Base-by-base conservation (phyloP, 2,329 filamentous ascomycete genomes). In the Pseudophaeomoniella oleicola region DNA sequence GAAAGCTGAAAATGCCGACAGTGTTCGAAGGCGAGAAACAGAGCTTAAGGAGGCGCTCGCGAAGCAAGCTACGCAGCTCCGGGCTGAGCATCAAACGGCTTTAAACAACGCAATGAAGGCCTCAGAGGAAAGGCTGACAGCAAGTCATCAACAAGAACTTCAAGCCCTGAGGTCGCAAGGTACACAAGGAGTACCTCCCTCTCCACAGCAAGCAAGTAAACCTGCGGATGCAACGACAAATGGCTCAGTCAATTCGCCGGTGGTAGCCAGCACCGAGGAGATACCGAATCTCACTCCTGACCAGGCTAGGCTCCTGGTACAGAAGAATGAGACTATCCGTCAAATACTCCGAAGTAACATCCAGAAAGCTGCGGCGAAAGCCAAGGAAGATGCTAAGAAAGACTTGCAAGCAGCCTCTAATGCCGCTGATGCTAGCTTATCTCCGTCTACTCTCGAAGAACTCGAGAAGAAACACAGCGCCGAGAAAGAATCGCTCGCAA, bases 31-130 rank as follows among this genome's bases (percentile, higher is more conserved):
- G 39, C 54, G 58, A 9, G 53, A 63, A 1, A 67, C 71, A 37
- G 72, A 77, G 41, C 62, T 80, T 12, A 81, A 87, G 50, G 69
- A 73, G 18, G 75, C 69, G 9, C 65, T 82, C 40, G 81, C 81
- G 48, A 76, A 73, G 51, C 84, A 81, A 51, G 65, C 93, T 12
- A 58, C 53, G 5, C 71, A 77, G 35, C 58, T 65, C 9, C 66
- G 60, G 42, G 59, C 64, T 19, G 50, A 54, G 32, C 45, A 49
- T 6, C 43, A 49, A 15, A 39, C 56, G 37, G 50, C 54, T 38
- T 22, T 60, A 11, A 47, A 52, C 31, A 47, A 49, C 30, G 53
- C 63, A 38, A 63, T 72, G 37, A 59, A 65, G 34, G 66, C 67
- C 42, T 44, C 71, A 5, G 62, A 69, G 44, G 60, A 56, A 14